Base-by-base conservation (phyloP, 2,329 filamentous ascomycete species). In the Fusarium robinianum region DNA sequence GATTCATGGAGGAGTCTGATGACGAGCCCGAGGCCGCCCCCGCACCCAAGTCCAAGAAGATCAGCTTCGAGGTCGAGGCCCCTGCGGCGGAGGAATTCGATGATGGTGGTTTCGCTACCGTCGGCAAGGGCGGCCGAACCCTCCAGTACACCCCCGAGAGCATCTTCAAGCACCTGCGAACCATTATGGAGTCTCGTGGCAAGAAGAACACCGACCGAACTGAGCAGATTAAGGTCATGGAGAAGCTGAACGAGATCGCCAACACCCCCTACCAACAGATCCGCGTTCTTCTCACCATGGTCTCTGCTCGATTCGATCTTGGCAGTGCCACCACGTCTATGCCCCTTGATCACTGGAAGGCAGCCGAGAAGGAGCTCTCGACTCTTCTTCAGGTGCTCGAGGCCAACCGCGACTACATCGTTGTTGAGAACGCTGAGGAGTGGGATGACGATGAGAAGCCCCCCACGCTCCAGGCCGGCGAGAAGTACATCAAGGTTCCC, bases 371-470 rank as follows among this genome's bases (percentile, higher is more conserved):
- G 68, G 94, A 99, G 67, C 84, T 97, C 51, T 80, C 81, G 10
- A 78, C 78, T 33, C 80, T 99, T 19, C 78, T 99, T 26, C 75
- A 83, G 49, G 83, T 90, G 12, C 83, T 99, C 26, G 89, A 95
- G 68, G 72, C 79, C 49, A 89, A 89, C 73, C 78, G 79, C 49
- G 84, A 94, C 54, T 87, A 92, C 66, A 78, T 97, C 37, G 89
- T 99, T 33, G 78, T 94, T 16, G 94, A 99, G 73, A 85, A 82
- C 58, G 94, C 90, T 15, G 94, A 99, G 67, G 94, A 99, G 72
- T 97, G 94, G 94, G 94, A 99, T 60, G 94, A 99, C 63, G 95
- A 99, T 59, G 95, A 99, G 62, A 97, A 96, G 77, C 80, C 84
- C 26, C 94, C 94, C 10, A 78, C 78, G 21, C 76, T 92, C 57